Evolutionary conservation across 2,329 filamentous ascomycete genomes (phyloP).

Genomic region (Neoarthrinium moseri): DNA sequence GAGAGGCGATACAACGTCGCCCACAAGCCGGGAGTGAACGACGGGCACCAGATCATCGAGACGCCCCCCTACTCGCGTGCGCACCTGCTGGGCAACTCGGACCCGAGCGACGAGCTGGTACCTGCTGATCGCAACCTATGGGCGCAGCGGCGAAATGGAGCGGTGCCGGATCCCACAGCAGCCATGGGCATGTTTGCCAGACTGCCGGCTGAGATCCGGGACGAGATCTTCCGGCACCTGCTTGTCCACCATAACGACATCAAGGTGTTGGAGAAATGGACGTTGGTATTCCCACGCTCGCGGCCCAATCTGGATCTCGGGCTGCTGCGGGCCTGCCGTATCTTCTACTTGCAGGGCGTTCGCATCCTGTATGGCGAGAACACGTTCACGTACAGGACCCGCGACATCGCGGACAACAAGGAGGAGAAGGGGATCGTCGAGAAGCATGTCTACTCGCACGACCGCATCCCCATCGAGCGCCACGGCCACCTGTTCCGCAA

Average conservation of each 20-base stretch:
- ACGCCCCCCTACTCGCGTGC: neutral
- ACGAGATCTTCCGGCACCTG: conserved; percentile 30
- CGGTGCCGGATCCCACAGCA: neutral
- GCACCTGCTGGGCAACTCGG: neutral
- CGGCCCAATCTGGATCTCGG: conserved; percentile 28
- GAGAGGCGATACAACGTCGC: too few species aligned
- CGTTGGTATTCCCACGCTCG: conserved; percentile 23
- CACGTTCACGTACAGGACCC: conserved; percentile 43
- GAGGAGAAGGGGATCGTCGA: conserved; percentile 10
- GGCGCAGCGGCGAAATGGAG: neutral
- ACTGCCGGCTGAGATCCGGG: conserved; percentile 29
- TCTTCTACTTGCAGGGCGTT: conserved; percentile 35
- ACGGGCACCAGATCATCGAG: neutral
- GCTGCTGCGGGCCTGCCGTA: conserved; percentile 36
- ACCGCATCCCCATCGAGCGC: conserved; percentile 31
- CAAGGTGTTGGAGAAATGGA: conserved; percentile 30
- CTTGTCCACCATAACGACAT: conserved; percentile 29
- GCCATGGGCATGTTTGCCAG: conserved; percentile 13
- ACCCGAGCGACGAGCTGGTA: neutral
- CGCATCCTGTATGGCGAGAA: conserved; percentile 47
- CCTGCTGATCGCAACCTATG: neutral
- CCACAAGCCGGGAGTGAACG: too few species aligned
- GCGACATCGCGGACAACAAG: conserved; percentile 29
- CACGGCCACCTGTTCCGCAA: conserved; percentile 39
- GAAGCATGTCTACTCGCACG: conserved; percentile 27